These are phyloP conservation scores for Pythium aristosporum DNA, from an alignment of 352 stramenopile genomes.

Conservation along the genomic window DNA sequence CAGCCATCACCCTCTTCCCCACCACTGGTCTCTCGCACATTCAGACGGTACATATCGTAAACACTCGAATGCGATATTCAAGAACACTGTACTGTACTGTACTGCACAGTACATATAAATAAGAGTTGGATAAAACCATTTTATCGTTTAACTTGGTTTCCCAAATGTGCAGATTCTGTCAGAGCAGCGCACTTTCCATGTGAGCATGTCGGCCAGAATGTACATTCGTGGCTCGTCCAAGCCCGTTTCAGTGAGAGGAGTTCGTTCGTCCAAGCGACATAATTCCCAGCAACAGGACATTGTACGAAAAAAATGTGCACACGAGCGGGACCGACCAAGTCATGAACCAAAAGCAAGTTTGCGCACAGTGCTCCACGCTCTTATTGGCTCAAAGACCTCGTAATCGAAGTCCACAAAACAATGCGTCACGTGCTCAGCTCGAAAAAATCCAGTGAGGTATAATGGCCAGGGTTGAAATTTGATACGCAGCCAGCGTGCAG, in stretches of 20 bases:
- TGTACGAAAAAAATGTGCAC: not conserved
- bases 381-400: not conserved
- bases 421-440: slow-evolving; percentile 11
- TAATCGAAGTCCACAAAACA: slow-evolving; percentile 11
- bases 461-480: slow-evolving; percentile 15
- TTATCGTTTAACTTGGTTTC: slow-evolving; percentile 18
- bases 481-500: slow-evolving; percentile 6
- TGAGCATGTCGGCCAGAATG: slow-evolving; percentile 10
- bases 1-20: slow-evolving; percentile 24
- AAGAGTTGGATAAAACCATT: slow-evolving; percentile 21
- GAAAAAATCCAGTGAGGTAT: slow-evolving; percentile 21
- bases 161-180: slow-evolving; percentile 29
- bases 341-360: not conserved
- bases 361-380: not conserved
- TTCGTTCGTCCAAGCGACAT: slow-evolving; percentile 1
- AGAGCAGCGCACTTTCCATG: slow-evolving; percentile 23
- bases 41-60: slow-evolving; percentile 20
- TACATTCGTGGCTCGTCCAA: slow-evolving; percentile 12
- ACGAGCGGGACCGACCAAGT: not conserved
- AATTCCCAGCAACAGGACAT: not conserved
- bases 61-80: slow-evolving; percentile 16
- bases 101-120: not conserved
- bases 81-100: not conserved
- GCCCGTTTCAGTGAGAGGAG: slow-evolving; percentile 23
- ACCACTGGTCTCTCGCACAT: not conserved